Percentiles rank a stretch among this genome's conserved stretches.
These are phyloP conservation scores for Pyrenophora tritici-repentis DNA, from an alignment of 2,329 filamentous ascomycete genomes.

Conservation along the genomic window DNA sequence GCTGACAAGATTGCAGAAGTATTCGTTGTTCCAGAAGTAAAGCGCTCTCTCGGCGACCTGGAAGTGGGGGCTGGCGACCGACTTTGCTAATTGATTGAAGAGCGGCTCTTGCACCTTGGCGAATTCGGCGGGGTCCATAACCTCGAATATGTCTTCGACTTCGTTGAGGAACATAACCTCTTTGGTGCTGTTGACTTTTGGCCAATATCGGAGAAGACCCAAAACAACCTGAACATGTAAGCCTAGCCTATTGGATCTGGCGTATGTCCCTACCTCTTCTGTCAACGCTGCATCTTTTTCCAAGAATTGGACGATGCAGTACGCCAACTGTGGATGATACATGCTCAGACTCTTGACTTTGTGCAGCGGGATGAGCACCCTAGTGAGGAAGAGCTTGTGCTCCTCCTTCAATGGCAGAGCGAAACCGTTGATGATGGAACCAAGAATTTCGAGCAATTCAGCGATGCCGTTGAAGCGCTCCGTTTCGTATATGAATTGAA, in stretches of 20 bases:
- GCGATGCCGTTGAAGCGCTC: slow-evolving; percentile 98
- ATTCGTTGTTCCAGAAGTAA: slow-evolving; percentile 99
- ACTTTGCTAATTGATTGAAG: slow-evolving; percentile 97
- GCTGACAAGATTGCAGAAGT: slow-evolving; percentile 98
- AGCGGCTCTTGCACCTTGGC: slow-evolving; percentile 97
- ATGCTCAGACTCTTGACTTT: slow-evolving; percentile 99
- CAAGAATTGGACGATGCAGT: slow-evolving; percentile 98
- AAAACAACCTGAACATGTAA: slow-evolving; percentile 73
- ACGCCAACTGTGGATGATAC: slow-evolving; percentile 98
- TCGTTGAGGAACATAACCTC: slow-evolving; percentile 99
- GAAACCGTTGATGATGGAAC: slow-evolving; percentile 99
- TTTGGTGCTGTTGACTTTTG: slow-evolving; percentile 99
- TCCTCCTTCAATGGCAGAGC: slow-evolving; percentile 96
- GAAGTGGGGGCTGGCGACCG: slow-evolving; percentile 97
- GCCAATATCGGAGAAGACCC: slow-evolving; percentile 94
- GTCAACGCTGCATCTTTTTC: slow-evolving; percentile 97
- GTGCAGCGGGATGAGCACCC: slow-evolving; percentile 90
- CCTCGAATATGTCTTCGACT: slow-evolving; percentile 98
- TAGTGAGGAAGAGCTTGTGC: slow-evolving; percentile 95
- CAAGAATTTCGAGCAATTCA: slow-evolving; percentile 92
- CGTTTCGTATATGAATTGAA: slow-evolving; percentile 98
- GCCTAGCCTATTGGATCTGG: slow-evolving; percentile 11
- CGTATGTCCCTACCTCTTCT: slow-evolving; percentile 73
- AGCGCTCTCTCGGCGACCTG: slow-evolving; percentile 96
- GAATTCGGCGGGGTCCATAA: slow-evolving; percentile 98